phyloP scores from a whole-genome alignment of 1,284 basidiomycete genomes.

The Cryptococcus sp. region DNA sequence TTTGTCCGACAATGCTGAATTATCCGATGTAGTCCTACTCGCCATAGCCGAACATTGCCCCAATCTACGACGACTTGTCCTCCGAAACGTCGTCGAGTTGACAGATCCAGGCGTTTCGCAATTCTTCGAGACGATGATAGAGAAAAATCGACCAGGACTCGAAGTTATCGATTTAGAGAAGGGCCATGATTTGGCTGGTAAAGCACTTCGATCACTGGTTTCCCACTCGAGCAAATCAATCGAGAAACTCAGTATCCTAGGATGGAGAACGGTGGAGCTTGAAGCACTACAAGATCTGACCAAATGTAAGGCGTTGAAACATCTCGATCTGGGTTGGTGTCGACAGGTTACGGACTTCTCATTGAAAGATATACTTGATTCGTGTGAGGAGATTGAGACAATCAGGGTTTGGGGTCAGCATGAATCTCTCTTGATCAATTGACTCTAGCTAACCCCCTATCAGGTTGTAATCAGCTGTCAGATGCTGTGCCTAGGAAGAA shows the following conservation, averaged over 20 bases:
- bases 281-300: constrained; percentile 57
- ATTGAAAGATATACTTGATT: constrained; percentile 65
- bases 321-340: constrained; percentile 83
- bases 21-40: constrained; percentile 59
- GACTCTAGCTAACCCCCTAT: not conserved
- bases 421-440: not conserved
- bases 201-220: constrained; percentile 62
- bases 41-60: constrained; percentile 58
- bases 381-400: constrained; percentile 36
- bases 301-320: constrained; percentile 53
- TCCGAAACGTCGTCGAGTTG: constrained; percentile 61
- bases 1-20: constrained; percentile 59
- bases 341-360: constrained; percentile 77
- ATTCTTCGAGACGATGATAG: constrained; percentile 58
- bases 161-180: constrained; percentile 59
- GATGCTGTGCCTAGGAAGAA: constrained; percentile 44
- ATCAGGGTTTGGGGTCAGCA: constrained; percentile 47
- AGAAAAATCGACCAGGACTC: constrained; percentile 44
- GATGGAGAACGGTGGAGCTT: constrained; percentile 62
- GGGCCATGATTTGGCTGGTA: constrained; percentile 55
- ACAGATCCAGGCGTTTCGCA: constrained; percentile 63
- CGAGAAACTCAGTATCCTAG: constrained; percentile 68
- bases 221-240: constrained; percentile 64
- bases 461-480: constrained; percentile 46
- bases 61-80: constrained; percentile 55